Percentiles rank a stretch among this genome's conserved stretches.
Evolutionary conservation across 2,329 filamentous ascomycete species (phyloP).

Genomic region (Scedosporium dehoogii): DNA sequence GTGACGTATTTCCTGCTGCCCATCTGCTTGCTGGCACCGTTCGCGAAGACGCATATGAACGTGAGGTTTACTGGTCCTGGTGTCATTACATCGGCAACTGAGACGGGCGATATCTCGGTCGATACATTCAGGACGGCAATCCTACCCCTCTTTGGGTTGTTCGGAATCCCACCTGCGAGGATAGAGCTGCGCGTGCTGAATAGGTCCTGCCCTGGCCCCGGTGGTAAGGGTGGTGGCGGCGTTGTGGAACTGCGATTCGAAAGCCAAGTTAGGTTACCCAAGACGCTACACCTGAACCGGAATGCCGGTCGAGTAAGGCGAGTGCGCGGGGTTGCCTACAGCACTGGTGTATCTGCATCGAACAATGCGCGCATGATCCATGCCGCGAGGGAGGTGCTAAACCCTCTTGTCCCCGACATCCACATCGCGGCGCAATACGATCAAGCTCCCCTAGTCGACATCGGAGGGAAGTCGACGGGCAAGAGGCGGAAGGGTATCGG

Average conservation of each 20-base stretch:
- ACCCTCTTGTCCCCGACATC: conserved; percentile 76
- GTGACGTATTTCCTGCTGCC: conserved; percentile 88
- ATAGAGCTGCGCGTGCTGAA: conserved; percentile 78
- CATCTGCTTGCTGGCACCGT: conserved; percentile 82
- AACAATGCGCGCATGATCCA: conserved; percentile 97
- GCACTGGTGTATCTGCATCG: conserved; percentile 79
- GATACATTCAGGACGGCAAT: conserved; percentile 92
- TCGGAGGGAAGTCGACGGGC: conserved; percentile 42
- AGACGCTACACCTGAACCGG: conserved; percentile 80
- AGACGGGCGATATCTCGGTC: conserved; percentile 76
- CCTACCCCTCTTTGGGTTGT: conserved; percentile 78
- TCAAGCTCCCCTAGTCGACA: conserved; percentile 44
- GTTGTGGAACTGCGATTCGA: conserved; percentile 91
- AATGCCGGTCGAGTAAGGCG: conserved; percentile 77
- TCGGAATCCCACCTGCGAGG: conserved; percentile 70
- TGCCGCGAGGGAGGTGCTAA: conserved; percentile 75
- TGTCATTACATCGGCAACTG: conserved; percentile 81
- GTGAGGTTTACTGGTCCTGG: conserved; percentile 83
- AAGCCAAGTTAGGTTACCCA: conserved; percentile 85
- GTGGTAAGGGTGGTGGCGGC: conserved; percentile 73
- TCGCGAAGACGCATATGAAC: conserved; percentile 84
- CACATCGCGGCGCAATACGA: conserved; percentile 80
- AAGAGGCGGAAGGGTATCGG: conserved; percentile 71
- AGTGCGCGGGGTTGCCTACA: conserved; percentile 88
- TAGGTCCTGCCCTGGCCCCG: conserved; percentile 66